Base-by-base conservation (phyloP, 805 yeast genomes). In the Saccharomycopsis schoenii region DNA sequence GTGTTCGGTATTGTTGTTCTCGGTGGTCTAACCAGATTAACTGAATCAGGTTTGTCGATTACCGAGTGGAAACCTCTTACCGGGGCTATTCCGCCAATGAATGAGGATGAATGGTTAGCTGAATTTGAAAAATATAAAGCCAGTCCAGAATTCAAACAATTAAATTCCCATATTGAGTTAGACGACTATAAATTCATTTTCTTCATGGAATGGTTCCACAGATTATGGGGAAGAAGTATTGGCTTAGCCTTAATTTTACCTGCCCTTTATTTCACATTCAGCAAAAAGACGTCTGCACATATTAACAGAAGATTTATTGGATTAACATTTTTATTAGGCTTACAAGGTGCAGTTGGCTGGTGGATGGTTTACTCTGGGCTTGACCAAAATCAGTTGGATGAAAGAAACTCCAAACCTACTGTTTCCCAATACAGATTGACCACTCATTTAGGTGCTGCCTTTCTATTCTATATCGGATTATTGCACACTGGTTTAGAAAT, bases 1-100 rank as follows among this genome's bases (percentile, higher is more conserved):
- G 97, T 94, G 1, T 94, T 94, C 72, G 97, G 96, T 41, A 94
- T 94, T 64, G 98, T 94, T 15, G 85, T 94, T n/a, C 77, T 94
- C 4, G 99, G 99, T 55, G 99, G 99, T 0, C 78, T 94, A 55
- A 94, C 99, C 0, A 81, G 99, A 68, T 78, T 94, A 55, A 94
- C 99, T 0, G 99, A 94, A 70, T 89, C 97, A 0, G 99, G 99
- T 0, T 77, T 94, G 55, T 88, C 96, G 56, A 94, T 94, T 71
- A 94, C 98, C 1, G 99, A 94, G 70, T 94, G 99, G 99, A 89
- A 85, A 71, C 99, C 99, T 1, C 91, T 94, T 34, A 90, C 99
- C 0, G 99, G 99, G 56, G 76, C 96, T 1, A 73, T 94, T 14
- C 99, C 99, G 1, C 99, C 99, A 0, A 70, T 88, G 68, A 82